These are phyloP conservation scores for Hymenoscyphus scutula DNA, from an alignment of 2,329 filamentous ascomycete genomes.

Conservation along the genomic window DNA sequence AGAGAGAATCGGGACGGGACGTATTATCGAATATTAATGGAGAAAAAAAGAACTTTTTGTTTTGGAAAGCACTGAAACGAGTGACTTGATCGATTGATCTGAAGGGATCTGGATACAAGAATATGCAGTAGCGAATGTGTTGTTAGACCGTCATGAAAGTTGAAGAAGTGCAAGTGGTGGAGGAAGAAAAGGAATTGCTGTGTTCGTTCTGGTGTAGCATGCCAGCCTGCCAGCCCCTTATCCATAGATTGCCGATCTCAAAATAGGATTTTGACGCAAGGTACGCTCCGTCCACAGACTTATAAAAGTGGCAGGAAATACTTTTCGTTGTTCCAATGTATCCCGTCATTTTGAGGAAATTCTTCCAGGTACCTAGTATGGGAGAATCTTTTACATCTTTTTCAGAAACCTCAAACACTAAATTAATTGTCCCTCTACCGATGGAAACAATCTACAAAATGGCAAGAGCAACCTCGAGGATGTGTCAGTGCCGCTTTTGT, in stretches of 20 bases:
- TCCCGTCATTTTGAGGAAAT: too few species aligned
- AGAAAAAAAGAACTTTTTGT: conserved; percentile 25
- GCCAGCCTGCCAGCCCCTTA: conserved; percentile 22
- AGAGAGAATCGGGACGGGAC: conserved; percentile 8
- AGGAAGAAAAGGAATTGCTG: conserved; percentile 18
- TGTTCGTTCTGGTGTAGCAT: conserved; percentile 19
- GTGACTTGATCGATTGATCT: conserved; percentile 28
- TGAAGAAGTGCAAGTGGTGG: conserved; percentile 11
- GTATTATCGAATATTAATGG: conserved; percentile 22
- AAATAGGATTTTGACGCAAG: conserved; percentile 32
- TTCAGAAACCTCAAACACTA: too few species aligned
- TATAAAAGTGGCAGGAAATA: too few species aligned
- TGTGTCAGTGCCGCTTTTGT: conserved; percentile 1
- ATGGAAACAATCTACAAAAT: too few species aligned
- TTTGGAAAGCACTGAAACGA: conserved; percentile 32
- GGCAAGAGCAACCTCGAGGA: too few species aligned
- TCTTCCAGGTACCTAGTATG: too few species aligned
- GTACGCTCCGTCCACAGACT: conserved; percentile 17
- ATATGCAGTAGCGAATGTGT: conserved; percentile 26
- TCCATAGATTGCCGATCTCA: conserved; percentile 35
- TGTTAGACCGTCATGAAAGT: conserved; percentile 22
- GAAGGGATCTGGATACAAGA: conserved; percentile 27
- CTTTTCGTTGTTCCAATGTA: too few species aligned
- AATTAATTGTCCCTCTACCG: too few species aligned
- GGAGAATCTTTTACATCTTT: too few species aligned